Conservation (phyloP, 2,329 filamentous ascomycete species). For the Salinomyces thailandicus region DNA sequence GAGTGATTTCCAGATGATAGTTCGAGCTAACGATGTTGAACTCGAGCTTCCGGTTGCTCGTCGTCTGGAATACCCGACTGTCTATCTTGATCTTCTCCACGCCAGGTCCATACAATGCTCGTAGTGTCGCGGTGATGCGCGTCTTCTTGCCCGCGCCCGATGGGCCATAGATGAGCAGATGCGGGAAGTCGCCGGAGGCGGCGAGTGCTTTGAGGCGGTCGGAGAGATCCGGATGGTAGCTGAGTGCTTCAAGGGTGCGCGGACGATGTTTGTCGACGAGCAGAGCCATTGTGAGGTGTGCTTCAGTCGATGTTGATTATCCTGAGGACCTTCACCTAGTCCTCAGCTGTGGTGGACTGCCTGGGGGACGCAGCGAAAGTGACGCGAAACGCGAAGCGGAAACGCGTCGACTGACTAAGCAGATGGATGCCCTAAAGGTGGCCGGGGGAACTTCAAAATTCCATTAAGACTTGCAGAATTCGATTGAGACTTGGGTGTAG, state of each 20-base stretch:
- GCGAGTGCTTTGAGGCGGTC: constrained; percentile 78
- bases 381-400: too few species aligned
- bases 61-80: constrained; percentile 90
- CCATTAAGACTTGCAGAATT: too few species aligned
- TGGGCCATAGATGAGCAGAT: constrained; percentile 92
- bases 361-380: too few species aligned
- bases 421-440: too few species aligned
- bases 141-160: constrained; percentile 98
- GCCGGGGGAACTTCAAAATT: too few species aligned
- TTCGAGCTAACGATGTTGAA: constrained; percentile 98
- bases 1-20: constrained; percentile 97
- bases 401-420: too few species aligned
- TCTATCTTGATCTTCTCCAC: constrained; percentile 99
- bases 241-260: constrained; percentile 63
- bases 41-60: constrained; percentile 87
- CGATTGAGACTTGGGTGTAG: too few species aligned
- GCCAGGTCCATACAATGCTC: constrained; percentile 87
- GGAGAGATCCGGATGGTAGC: constrained; percentile 83
- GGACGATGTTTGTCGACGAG: constrained; percentile 59
- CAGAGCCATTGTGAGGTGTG: constrained; percentile 52
- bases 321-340: too few species aligned
- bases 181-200: constrained; percentile 93
- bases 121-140: constrained; percentile 85
- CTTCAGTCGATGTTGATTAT: too few species aligned
- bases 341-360: too few species aligned